Percentiles rank a stretch among this genome's conserved stretches.
Conservation (phyloP, 768 basidiomycete species). For the Serendipita vermifera region DNA sequence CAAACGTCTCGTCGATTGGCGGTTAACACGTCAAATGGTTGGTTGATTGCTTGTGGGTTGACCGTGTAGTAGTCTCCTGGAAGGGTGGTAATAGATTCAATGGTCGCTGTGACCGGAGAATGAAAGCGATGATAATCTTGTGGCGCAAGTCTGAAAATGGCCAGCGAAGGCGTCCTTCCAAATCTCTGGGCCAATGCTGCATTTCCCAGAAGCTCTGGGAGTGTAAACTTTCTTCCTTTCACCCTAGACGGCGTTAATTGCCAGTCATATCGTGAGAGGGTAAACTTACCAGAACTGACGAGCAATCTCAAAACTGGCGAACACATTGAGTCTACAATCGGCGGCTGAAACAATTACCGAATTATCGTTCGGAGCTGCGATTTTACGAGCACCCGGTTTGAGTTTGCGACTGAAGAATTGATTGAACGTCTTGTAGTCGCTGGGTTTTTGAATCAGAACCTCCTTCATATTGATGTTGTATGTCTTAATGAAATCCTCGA, state of each 20-base stretch:
- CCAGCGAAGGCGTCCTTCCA: constrained; percentile 27
- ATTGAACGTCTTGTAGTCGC: constrained; percentile 58
- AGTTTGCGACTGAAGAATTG: constrained; percentile 61
- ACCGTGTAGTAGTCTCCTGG: constrained; percentile 51
- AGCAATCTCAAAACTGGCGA: constrained; percentile 42
- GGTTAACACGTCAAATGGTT: constrained; percentile 51
- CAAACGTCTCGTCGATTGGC: constrained; percentile 48
- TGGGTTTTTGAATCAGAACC: constrained; percentile 48
- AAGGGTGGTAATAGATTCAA: constrained; percentile 31
- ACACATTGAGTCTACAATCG: constrained; percentile 64
- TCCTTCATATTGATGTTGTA: constrained; percentile 45
- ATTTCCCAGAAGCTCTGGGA: constrained; percentile 39
- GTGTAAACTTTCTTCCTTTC: constrained; percentile 59
- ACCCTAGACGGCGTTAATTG: constrained; percentile 29
- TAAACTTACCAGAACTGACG: constrained; percentile 49
- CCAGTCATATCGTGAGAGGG: background rate
- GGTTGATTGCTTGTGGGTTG: constrained; percentile 68
- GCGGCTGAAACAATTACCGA: constrained; percentile 49
- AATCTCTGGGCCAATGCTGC: constrained; percentile 30
- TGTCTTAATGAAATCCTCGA: constrained; percentile 42
- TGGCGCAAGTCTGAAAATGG: constrained; percentile 65
- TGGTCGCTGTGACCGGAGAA: constrained; percentile 45
- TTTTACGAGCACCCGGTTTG: constrained; percentile 44
- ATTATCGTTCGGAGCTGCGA: constrained; percentile 41
- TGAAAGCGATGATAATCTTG: constrained; percentile 77